These are phyloP conservation scores for Cladophialophora yegresii DNA, from an alignment of 2,329 filamentous ascomycete species.

Conservation along the genomic window DNA sequence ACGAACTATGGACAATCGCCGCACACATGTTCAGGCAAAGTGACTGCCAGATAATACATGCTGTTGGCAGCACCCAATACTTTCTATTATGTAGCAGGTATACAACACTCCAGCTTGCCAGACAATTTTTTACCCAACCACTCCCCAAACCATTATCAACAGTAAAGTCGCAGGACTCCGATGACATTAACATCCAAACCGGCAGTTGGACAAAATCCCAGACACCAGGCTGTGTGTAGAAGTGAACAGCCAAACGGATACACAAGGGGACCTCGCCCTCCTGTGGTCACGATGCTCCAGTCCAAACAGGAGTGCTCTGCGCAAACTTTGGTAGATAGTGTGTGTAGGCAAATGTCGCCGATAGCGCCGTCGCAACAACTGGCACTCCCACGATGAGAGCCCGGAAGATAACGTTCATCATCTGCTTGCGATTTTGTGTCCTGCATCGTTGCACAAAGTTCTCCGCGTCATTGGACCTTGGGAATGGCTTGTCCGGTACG, in stretches of 20 bases:
- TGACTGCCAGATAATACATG: slow-evolving; percentile 6
- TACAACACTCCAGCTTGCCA: not conserved
- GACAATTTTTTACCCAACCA: slow-evolving; percentile 7
- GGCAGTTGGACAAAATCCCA: slow-evolving; percentile 2
- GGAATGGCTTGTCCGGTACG: slow-evolving; percentile 53
- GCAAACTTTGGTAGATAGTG: slow-evolving; percentile 39
- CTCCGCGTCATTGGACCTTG: slow-evolving; percentile 57
- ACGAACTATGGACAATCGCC: not conserved
- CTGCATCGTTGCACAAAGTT: slow-evolving; percentile 59
- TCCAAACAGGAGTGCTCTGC: slow-evolving; percentile 21
- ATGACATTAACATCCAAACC: slow-evolving; percentile 1
- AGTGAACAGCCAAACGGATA: not conserved
- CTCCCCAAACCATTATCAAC: slow-evolving; percentile 9
- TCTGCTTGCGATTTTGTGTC: slow-evolving; percentile 57
- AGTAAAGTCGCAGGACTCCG: slow-evolving; percentile 1
- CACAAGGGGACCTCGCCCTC: not conserved
- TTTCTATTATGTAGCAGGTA: not conserved
- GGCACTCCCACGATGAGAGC: slow-evolving; percentile 54
- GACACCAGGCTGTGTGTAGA: slow-evolving; percentile 28
- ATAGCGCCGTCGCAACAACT: slow-evolving; percentile 50
- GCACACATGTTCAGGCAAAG: not conserved
- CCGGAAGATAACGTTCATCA: slow-evolving; percentile 57
- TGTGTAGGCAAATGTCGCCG: slow-evolving; percentile 46
- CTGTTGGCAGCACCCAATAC: not conserved
- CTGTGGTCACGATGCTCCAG: slow-evolving; percentile 13